Evolutionary conservation across 1,284 basidiomycete species (phyloP), one percentile per base, ranked within the genome.

Genomic region (Ustilago xerochloae): DNA sequence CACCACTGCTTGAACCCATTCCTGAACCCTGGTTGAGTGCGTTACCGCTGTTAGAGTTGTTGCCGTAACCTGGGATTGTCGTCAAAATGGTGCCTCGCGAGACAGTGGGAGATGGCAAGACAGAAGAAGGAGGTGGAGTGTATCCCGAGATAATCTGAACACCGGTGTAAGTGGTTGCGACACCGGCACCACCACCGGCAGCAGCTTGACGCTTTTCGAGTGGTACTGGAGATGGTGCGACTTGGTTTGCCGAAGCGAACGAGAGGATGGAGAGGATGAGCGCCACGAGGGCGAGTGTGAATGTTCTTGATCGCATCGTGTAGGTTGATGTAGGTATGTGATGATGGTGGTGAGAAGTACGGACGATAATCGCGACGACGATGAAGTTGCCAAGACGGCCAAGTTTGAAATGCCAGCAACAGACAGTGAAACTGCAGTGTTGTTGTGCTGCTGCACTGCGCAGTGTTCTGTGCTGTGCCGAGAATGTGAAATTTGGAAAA

Each of bases 111-210:
- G 55, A 53, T 8, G 69, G 62, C 16, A 65, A 46, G 15, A n/a
- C 26, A 6, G 46, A 22, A 2, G 63, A 63, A 1, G 62, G 32
- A 9, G 79, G 79, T 10, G 79, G 64, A 12, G 63, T 74, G 71
- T 81, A 81, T 32, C 79, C 79, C 3, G 57, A 64, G 52, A 81
- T 81, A 50, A 55, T 66, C 53, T 78, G 73, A 35, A 77, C 70
- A 30, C 66, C 62, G 12, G 63, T 71, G 28, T 64, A 69, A 16
- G 76, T 71, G 28, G 68, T 63, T 29, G 67, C 38, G 29, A 71
- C 46, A 26, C 75, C 79, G n/a, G 51, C 70, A 50, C 76, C 76
- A 47, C 78, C 78, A 47, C 78, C 76, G 4, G 71, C 68, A 15
- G 68, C 76, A n/a, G 64, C 63, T 63, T 80, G 79, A 46, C 41